Evolutionary conservation across 805 yeast genomes (phyloP), one percentile per base, ranked within the genome.

Genomic region (Kodamaea nitidulidarum): DNA sequence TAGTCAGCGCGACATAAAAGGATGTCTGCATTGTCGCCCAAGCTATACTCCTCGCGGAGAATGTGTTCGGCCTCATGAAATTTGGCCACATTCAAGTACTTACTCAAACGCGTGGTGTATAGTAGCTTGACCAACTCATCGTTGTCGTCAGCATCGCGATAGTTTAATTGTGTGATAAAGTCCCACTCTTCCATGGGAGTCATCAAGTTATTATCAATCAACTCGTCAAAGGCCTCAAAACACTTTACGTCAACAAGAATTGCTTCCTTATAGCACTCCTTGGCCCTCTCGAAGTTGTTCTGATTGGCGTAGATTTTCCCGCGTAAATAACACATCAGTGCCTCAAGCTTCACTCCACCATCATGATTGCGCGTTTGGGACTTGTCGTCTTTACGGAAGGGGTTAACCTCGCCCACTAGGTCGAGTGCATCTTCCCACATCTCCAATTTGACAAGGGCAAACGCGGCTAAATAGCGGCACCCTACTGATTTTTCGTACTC

Each of bases 101-200:
- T 87, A 56, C 87, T 81, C 41, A 91, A 67, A 39, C 84, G 69
- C 15, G 91, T 76, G 0, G 84, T 78, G 65, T 93, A 91, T 21
- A 91, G 61, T 40, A 84, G 65, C 52, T 74, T 79, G n/a, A 88
- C 78, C 45, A 91, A 67, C 42, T 88, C 96, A 32, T 82, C 81
- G 50, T 87, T 88, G 52, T 82, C 87, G 47, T 80, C 93, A 2
- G 84, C 75, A 38, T 76, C 84, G 32, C 83, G 76, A 55, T 88
- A 87, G 46, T 81, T 77, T 29, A 88, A 61, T 20, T 73, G 57
- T 8, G 73, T 65, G 7, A 88, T 57, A 26, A 93, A 73, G 26
- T 82, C 87, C 93, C 95, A 85, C 61, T 88, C 95, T 53, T 91
- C 97, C 12, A 67, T 60, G 0, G 97, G 95, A 0, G 93, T 76